These are phyloP conservation scores for Stellera chamaejasme DNA, from an alignment of 345 rosid genomes.

Conservation along the genomic window DNA sequence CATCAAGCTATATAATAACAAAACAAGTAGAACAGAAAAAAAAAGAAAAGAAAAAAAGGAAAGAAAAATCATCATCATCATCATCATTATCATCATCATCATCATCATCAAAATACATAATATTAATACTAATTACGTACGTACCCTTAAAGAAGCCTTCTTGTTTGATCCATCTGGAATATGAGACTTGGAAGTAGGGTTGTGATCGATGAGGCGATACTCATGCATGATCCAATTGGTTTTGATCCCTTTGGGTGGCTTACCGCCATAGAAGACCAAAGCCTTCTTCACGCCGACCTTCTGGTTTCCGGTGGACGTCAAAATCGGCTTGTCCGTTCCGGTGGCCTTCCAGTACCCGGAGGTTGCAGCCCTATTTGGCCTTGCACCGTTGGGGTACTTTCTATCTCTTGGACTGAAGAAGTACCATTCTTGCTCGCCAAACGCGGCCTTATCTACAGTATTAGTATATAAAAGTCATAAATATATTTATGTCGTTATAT, in stretches of 20 bases:
- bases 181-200: conserved; percentile 28
- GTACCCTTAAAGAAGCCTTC: conserved; percentile 57
- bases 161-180: conserved; percentile 20
- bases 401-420: conserved; percentile 64
- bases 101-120: background rate
- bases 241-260: conserved; percentile 67
- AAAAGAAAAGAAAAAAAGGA: background rate
- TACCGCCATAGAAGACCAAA: conserved; percentile 59
- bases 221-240: conserved; percentile 78
- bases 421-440: conserved; percentile 77
- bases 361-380: conserved; percentile 70
- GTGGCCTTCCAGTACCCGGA: conserved; percentile 79
- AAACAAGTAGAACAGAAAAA: background rate
- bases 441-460: conserved; percentile 60
- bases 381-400: conserved; percentile 63
- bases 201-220: conserved; percentile 39
- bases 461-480: too few relatives aligned
- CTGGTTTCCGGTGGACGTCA: conserved; percentile 38
- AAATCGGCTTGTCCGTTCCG: conserved; percentile 62
- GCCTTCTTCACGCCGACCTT: conserved; percentile 71
- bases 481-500: too few relatives aligned
- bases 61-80: background rate
- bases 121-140: background rate
- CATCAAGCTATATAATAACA: conserved; percentile 41
- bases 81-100: too few relatives aligned